Evolutionary conservation across 129 eudicot genomes (phyloP).

Genomic region (Escallonia herrerae): DNA sequence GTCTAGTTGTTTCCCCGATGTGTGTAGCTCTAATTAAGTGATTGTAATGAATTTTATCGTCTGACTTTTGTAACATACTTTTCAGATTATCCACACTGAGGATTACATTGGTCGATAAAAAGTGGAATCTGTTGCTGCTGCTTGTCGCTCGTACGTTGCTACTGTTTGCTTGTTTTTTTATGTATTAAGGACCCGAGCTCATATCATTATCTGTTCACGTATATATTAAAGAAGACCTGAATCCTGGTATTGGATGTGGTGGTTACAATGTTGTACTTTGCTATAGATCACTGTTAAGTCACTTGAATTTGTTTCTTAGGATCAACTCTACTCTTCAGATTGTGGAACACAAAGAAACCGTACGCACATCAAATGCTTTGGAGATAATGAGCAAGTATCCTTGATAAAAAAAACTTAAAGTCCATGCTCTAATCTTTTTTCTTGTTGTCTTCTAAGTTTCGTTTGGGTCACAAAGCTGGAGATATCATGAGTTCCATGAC

Average conservation of each 20-base stretch:
- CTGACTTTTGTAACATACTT: slow-evolving; percentile 2
- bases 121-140: slow-evolving; percentile 93
- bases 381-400: slow-evolving; percentile 93
- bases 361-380: slow-evolving; percentile 86
- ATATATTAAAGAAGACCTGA: too few species aligned
- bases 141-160: slow-evolving; percentile 81
- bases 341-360: slow-evolving; percentile 78
- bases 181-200: too few species aligned
- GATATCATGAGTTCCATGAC: slow-evolving; percentile 28
- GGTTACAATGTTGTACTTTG: neutral
- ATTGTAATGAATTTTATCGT: slow-evolving; percentile 1
- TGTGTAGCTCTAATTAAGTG: neutral
- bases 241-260: neutral
- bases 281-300: neutral
- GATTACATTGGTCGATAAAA: slow-evolving; percentile 80
- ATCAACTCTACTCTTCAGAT: slow-evolving; percentile 75
- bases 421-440: neutral
- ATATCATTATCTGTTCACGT: too few species aligned
- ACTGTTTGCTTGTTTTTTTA: neutral
- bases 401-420: slow-evolving; percentile 7
- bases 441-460: neutral
- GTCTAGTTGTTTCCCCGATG: neutral
- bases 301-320: slow-evolving; percentile 28
- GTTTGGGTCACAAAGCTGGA: slow-evolving; percentile 2
- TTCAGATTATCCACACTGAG: slow-evolving; percentile 83